Percentiles rank a stretch among this genome's conserved stretches.
Evolutionary conservation across 768 basidiomycete species (phyloP).

Genomic region (Suillus fuscotomentosus): DNA sequence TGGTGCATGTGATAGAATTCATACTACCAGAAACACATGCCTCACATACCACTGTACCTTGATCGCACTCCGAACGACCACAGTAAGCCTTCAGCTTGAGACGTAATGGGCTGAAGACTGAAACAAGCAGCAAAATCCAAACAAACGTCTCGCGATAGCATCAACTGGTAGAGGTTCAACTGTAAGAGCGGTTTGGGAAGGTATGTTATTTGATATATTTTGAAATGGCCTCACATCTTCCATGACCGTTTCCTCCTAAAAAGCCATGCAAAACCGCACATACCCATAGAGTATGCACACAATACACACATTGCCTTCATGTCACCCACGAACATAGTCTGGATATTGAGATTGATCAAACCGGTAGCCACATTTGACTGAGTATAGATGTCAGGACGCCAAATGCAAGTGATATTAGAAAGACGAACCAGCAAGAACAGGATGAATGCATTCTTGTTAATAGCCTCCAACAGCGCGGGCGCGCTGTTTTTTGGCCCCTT

Average conservation of each 20-base stretch:
- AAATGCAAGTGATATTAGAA: not conserved
- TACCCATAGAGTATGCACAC: slow-evolving; percentile 51
- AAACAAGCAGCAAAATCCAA: not conserved
- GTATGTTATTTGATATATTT: not conserved
- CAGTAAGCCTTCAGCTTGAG: not conserved
- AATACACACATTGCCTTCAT: slow-evolving; percentile 61
- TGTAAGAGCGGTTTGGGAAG: not conserved
- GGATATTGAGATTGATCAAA: slow-evolving; percentile 71
- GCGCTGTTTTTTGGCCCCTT: slow-evolving; percentile 25
- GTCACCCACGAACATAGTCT: slow-evolving; percentile 76
- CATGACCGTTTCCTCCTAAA: slow-evolving; percentile 36
- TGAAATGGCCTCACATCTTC: slow-evolving; percentile 15
- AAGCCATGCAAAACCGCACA: slow-evolving; percentile 67
- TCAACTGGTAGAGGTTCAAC: not conserved
- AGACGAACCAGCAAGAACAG: slow-evolving; percentile 78
- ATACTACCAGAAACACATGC: not conserved
- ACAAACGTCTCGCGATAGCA: not conserved
- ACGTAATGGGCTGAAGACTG: not conserved
- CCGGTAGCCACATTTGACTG: slow-evolving; percentile 91
- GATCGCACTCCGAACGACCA: not conserved
- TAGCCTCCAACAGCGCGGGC: slow-evolving; percentile 65
- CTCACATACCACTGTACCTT: not conserved
- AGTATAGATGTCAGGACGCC: slow-evolving; percentile 1
- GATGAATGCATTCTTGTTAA: slow-evolving; percentile 78
- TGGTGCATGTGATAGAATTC: not conserved